These are phyloP conservation scores for Alternaria sp. DNA, from an alignment of 2,329 filamentous ascomycete genomes.

Conservation along the genomic window DNA sequence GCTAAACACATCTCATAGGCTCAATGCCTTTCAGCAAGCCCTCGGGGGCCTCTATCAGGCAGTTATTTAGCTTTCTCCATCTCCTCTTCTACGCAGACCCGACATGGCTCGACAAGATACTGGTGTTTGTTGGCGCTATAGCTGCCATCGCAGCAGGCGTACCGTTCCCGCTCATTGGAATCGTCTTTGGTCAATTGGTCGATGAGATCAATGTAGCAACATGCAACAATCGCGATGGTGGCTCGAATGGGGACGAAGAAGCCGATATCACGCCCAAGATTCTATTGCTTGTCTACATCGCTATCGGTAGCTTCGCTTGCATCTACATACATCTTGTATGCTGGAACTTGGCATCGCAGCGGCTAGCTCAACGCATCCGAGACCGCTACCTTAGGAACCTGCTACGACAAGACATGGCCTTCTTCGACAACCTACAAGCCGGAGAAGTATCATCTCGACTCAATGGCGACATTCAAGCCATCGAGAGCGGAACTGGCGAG, in stretches of 20 bases:
- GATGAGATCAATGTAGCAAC: conserved; percentile 67
- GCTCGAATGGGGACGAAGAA: conserved; percentile 28
- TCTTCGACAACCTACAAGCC: conserved; percentile 69
- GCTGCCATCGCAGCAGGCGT: conserved; percentile 66
- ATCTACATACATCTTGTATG: conserved; percentile 71
- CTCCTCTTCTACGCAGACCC: conserved; percentile 49
- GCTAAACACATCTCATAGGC: conserved; percentile 19
- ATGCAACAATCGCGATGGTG: conserved; percentile 52
- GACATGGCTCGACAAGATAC: conserved; percentile 49
- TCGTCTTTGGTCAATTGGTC: conserved; percentile 70
- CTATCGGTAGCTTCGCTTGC: conserved; percentile 67
- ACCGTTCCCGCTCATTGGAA: conserved; percentile 69
- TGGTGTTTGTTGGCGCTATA: conserved; percentile 49
- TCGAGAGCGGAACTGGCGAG: conserved; percentile 73
- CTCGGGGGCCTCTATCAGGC: conserved; percentile 36
- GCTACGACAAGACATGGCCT: conserved; percentile 68
- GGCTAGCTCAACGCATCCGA: conserved; percentile 69
- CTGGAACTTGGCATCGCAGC: conserved; percentile 71
- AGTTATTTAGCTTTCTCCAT: conserved; percentile 43
- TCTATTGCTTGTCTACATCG: conserved; percentile 68
- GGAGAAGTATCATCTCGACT: conserved; percentile 71
- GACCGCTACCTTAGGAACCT: conserved; percentile 67
- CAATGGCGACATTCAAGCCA: conserved; percentile 70
- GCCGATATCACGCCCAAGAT: conserved; percentile 67
- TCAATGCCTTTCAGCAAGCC: conserved; percentile 41